Conservation (phyloP, 2,329 filamentous ascomycete genomes). For the Nothopassalora personata region DNA sequence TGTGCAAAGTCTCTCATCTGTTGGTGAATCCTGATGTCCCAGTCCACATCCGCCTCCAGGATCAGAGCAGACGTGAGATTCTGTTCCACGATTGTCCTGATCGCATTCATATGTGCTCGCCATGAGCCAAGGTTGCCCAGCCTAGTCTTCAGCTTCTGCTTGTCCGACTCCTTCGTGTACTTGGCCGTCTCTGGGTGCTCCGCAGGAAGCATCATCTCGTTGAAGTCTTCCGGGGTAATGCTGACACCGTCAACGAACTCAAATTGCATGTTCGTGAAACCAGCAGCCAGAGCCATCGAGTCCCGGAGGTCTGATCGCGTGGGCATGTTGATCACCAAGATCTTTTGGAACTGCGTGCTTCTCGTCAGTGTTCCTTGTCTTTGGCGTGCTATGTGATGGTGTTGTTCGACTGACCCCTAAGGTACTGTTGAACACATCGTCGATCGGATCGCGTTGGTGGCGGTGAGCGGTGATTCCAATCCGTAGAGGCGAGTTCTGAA, state of each 20-base stretch:
- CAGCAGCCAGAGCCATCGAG: slow-evolving; percentile 44
- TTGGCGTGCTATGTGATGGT: too few species aligned
- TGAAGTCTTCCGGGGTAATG: neutral
- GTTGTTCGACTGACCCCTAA: slow-evolving; percentile 3
- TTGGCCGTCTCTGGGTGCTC: neutral
- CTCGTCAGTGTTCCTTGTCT: neutral
- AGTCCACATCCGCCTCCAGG: slow-evolving; percentile 44
- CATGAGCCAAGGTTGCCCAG: slow-evolving; percentile 20
- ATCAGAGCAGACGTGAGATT: slow-evolving; percentile 38
- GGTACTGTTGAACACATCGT: slow-evolving; percentile 6
- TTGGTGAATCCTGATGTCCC: slow-evolving; percentile 41
- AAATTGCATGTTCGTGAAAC: slow-evolving; percentile 42
- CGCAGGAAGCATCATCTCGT: neutral
- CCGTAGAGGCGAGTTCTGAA: neutral
- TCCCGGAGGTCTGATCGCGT: slow-evolving; percentile 49
- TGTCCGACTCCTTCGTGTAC: neutral
- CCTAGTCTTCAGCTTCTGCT: slow-evolving; percentile 24
- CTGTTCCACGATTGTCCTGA: slow-evolving; percentile 30
- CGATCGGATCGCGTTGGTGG: neutral
- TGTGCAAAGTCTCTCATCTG: slow-evolving; percentile 35
- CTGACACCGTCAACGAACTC: slow-evolving; percentile 42
- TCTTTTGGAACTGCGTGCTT: slow-evolving; percentile 42
- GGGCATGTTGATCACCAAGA: slow-evolving; percentile 49
- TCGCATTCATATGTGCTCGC: slow-evolving; percentile 27
- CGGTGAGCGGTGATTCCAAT: neutral